These are phyloP conservation scores for Pyrenophora tritici-repentis DNA, from an alignment of 2,329 filamentous ascomycete genomes.

Conservation along the genomic window DNA sequence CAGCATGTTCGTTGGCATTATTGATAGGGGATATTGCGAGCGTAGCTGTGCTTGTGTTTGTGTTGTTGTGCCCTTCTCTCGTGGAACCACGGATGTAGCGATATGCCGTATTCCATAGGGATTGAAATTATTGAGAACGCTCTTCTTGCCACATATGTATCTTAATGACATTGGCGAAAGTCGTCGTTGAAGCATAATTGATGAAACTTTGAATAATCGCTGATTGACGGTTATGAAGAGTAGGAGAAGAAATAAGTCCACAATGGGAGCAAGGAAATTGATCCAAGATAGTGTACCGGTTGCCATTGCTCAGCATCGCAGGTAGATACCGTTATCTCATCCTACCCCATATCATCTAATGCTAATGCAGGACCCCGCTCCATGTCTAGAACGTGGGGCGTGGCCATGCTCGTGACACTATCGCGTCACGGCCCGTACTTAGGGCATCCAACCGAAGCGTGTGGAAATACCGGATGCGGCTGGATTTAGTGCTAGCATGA, in stretches of 20 bases:
- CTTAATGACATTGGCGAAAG: slow-evolving; percentile 4
- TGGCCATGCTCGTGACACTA: slow-evolving; percentile 25
- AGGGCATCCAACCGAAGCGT: slow-evolving; percentile 26
- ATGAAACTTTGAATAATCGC: neutral
- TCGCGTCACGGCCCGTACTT: slow-evolving; percentile 23
- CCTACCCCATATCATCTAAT: slow-evolving; percentile 15
- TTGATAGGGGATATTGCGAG: slow-evolving; percentile 25
- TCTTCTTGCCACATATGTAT: slow-evolving; percentile 4
- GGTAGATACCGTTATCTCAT: slow-evolving; percentile 25
- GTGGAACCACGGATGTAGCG: slow-evolving; percentile 22
- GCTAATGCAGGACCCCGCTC: slow-evolving; percentile 27
- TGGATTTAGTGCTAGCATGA: too few relatives aligned
- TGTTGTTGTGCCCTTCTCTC: slow-evolving; percentile 9
- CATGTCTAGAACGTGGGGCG: slow-evolving; percentile 22
- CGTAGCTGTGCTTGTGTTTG: slow-evolving; percentile 13
- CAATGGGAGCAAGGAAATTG: neutral
- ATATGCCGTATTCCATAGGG: slow-evolving; percentile 12
- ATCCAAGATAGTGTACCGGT: neutral
- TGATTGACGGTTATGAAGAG: neutral
- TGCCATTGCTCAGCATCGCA: neutral
- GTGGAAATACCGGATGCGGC: too few relatives aligned
- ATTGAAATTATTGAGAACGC: slow-evolving; percentile 1
- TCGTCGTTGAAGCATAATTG: slow-evolving; percentile 17
- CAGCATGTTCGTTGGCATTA: slow-evolving; percentile 37
- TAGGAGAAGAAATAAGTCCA: neutral